phyloP scores from a whole-genome alignment of 1,284 basidiomycete genomes.

The Trichosporon faecale region DNA sequence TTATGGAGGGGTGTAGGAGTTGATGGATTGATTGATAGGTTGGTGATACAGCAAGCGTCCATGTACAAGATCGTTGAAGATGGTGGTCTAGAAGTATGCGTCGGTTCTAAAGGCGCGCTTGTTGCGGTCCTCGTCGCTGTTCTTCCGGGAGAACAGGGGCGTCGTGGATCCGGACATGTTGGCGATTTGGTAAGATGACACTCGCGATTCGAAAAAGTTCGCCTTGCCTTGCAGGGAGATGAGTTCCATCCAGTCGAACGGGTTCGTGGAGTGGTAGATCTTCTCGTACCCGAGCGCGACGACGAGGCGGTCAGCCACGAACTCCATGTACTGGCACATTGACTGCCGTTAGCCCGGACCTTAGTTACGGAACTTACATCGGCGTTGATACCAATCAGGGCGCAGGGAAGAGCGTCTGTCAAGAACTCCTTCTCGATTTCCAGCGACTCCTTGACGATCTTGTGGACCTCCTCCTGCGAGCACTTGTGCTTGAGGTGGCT shows the following conservation, averaged over 20 bases:
- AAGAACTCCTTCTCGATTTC: slow-evolving; percentile 76
- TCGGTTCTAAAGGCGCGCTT: slow-evolving; percentile 31
- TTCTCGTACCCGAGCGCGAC: slow-evolving; percentile 77
- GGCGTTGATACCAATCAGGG: slow-evolving; percentile 57
- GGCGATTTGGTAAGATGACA: slow-evolving; percentile 47
- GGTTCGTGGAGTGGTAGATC: slow-evolving; percentile 68
- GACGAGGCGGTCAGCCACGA: slow-evolving; percentile 84
- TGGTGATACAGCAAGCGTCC: not conserved
- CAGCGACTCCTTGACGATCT: slow-evolving; percentile 77
- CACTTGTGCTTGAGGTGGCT: slow-evolving; percentile 68
- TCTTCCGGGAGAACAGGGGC: slow-evolving; percentile 23
- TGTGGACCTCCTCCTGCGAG: slow-evolving; percentile 67
- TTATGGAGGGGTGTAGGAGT: not conserved
- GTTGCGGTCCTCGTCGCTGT: slow-evolving; percentile 13
- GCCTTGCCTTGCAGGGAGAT: slow-evolving; percentile 69
- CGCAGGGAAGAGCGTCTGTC: slow-evolving; percentile 58
- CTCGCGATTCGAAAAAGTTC: slow-evolving; percentile 51
- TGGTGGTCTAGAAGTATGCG: slow-evolving; percentile 27
- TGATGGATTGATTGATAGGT: not conserved
- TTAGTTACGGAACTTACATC: slow-evolving; percentile 44
- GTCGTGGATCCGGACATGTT: slow-evolving; percentile 43
- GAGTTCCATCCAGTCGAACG: slow-evolving; percentile 82
- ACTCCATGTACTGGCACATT: slow-evolving; percentile 93
- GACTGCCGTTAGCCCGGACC: slow-evolving; percentile 62
- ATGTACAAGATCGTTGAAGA: not conserved